A percentile compares a stretch with the other conserved stretches of the same genome.
These are phyloP conservation scores for Coemansia sp. DNA, from an alignment of 192 early-diverging fungal species.

Conservation along the genomic window DNA sequence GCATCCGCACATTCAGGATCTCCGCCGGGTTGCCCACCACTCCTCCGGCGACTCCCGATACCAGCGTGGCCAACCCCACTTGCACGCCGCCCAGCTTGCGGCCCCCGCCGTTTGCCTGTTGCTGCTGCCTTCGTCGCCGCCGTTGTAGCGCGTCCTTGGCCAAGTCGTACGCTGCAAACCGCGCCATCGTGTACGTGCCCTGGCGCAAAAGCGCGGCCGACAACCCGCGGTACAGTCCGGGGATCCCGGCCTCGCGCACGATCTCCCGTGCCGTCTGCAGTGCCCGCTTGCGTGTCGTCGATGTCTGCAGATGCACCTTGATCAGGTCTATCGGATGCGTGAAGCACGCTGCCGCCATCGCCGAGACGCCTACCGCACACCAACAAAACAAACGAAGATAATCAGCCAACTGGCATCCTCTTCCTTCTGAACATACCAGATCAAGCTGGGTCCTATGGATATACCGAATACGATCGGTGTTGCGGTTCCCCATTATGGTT, in stretches of 20 bases:
- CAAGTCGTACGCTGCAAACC: constrained; percentile 75
- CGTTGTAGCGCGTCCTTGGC: constrained; percentile 30
- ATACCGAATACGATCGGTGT: too few relatives aligned
- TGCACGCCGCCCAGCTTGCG: constrained; percentile 8
- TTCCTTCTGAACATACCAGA: too few relatives aligned
- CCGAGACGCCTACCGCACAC: constrained; percentile 52
- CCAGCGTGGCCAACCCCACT: constrained; percentile 24
- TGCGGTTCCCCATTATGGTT: neutral
- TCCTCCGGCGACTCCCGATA: constrained; percentile 60
- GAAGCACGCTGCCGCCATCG: constrained; percentile 58
- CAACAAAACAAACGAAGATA: neutral
- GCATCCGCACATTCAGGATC: constrained; percentile 82
- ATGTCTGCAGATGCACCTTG: constrained; percentile 91
- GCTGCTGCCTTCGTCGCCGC: too few relatives aligned
- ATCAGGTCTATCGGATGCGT: constrained; percentile 83
- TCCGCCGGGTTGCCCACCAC: constrained; percentile 76
- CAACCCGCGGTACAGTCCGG: constrained; percentile 78
- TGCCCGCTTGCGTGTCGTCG: constrained; percentile 46
- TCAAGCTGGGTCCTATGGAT: too few relatives aligned
- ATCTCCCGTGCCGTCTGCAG: constrained; percentile 62
- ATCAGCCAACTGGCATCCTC: too few relatives aligned
- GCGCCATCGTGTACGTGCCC: constrained; percentile 76
- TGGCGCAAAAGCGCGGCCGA: constrained; percentile 73
- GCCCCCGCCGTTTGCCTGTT: constrained; percentile 11
- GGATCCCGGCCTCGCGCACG: constrained; percentile 72